These are phyloP conservation scores for Phytomonas sp. DNA, from an alignment of 208 protist genomes.

Conservation along the genomic window DNA sequence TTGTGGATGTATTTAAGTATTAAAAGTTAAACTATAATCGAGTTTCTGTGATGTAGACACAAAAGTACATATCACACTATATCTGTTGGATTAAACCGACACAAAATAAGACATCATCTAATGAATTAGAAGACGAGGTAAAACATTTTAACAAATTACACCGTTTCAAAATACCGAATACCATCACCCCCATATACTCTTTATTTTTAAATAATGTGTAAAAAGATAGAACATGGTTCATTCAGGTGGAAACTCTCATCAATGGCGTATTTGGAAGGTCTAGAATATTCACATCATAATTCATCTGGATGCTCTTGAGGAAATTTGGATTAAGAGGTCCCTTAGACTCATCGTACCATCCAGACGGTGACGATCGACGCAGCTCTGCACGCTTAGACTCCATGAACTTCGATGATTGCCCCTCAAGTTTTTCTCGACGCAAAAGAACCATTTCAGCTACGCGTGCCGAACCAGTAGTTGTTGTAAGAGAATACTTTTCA, in stretches of 20 bases:
- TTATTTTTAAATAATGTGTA: background rate
- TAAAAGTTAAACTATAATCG: background rate
- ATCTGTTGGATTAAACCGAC: background rate
- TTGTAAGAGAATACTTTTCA: slow-evolving; percentile 84
- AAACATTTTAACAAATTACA: background rate
- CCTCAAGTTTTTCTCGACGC: slow-evolving; percentile 64
- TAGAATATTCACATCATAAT: slow-evolving; percentile 64
- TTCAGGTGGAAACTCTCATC: background rate
- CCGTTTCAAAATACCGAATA: background rate
- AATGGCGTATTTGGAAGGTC: slow-evolving; percentile 51
- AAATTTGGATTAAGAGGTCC: slow-evolving; percentile 85
- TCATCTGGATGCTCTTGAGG: slow-evolving; percentile 53
- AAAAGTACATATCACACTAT: background rate
- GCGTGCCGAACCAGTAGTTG: slow-evolving; percentile 64
- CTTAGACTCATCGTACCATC: slow-evolving; percentile 74
- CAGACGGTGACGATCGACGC: slow-evolving; percentile 34
- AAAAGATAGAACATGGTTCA: background rate
- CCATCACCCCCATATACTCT: background rate
- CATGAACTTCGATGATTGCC: slow-evolving; percentile 41
- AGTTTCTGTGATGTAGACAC: background rate
- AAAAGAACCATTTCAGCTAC: slow-evolving; percentile 83
- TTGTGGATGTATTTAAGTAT: background rate
- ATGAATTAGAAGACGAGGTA: background rate
- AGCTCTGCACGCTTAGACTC: slow-evolving; percentile 23
- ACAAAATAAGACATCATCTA: background rate